These are phyloP conservation scores for Reticulascus tulasneorum DNA, from an alignment of 2,329 filamentous ascomycete genomes.

Conservation along the genomic window DNA sequence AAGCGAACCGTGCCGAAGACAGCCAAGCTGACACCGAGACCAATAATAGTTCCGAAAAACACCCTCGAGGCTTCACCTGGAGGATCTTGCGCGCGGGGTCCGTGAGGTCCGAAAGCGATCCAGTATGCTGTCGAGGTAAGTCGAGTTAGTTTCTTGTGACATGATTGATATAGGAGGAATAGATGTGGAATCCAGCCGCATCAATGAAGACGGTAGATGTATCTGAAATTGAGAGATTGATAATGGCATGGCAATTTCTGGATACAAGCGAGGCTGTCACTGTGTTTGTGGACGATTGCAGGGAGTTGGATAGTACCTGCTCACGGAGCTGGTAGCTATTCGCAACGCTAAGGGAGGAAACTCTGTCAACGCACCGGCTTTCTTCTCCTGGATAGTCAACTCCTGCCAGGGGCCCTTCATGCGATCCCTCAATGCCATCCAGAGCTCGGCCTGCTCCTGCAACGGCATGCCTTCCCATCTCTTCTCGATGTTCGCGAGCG, in stretches of 20 bases:
- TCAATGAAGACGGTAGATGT: conserved; percentile 2
- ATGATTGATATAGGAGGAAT: conserved; percentile 10
- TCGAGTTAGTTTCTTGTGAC: conserved; percentile 31
- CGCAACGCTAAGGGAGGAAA: no score
- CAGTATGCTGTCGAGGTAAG: conserved; percentile 74
- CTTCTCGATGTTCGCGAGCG: conserved; percentile 97
- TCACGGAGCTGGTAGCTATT: no score
- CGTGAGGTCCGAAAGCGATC: conserved; percentile 97
- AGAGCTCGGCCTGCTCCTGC: conserved; percentile 98
- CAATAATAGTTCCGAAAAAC: conserved; percentile 66
- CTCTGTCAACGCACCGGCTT: conserved; percentile 94
- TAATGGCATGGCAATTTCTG: no score
- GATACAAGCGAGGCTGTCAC: no score
- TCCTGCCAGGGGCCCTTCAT: conserved; percentile 99
- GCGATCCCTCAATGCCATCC: conserved; percentile 96
- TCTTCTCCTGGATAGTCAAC: conserved; percentile 95
- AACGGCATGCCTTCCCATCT: conserved; percentile 97
- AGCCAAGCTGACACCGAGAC: conserved; percentile 61
- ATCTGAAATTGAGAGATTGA: neutral
- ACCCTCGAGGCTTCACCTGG: conserved; percentile 83
- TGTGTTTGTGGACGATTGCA: no score
- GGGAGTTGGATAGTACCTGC: no score
- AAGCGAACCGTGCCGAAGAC: conserved; percentile 71
- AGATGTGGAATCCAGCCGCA: conserved; percentile 2
- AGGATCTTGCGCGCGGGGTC: conserved; percentile 77